Conservation (phyloP, 352 stramenopile genomes). For the Blastocystis sp. region DNA sequence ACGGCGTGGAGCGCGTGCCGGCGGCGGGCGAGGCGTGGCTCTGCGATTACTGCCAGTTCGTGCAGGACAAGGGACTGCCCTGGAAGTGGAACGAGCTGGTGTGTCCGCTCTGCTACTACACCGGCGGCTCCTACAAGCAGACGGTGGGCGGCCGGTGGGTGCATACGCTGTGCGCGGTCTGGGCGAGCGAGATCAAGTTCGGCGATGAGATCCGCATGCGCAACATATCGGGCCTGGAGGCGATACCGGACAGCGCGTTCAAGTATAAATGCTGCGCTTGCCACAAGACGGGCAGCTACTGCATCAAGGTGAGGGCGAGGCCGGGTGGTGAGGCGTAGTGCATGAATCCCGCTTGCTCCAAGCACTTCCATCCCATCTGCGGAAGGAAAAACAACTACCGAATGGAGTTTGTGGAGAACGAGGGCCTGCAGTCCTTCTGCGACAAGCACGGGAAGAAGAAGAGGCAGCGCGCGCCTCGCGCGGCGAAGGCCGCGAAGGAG, state of each 20-base stretch:
- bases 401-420: constrained; percentile 58
- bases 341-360: constrained; percentile 44
- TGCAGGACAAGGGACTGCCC: constrained; percentile 58
- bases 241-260: constrained; percentile 50
- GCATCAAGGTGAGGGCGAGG: constrained; percentile 28
- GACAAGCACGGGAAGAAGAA: constrained; percentile 68
- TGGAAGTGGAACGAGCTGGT: constrained; percentile 49
- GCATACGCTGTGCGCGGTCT: constrained; percentile 61
- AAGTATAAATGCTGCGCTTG: constrained; percentile 66
- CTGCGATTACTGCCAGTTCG: constrained; percentile 65
- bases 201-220: constrained; percentile 54
- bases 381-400: constrained; percentile 19
- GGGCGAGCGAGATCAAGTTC: constrained; percentile 57
- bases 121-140: constrained; percentile 61
- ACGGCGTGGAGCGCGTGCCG: constrained; percentile 47
- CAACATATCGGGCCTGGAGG: constrained; percentile 43
- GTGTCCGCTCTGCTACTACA: constrained; percentile 67
- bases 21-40: background rate
- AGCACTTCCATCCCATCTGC: constrained; percentile 66
- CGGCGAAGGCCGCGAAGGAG: background rate
- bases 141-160: constrained; percentile 44
- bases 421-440: constrained; percentile 56
- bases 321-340: constrained; percentile 37
- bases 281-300: constrained; percentile 65
- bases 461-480: background rate